Evolutionary conservation across 2,329 filamentous ascomycete species (phyloP).

Genomic region (Ophiostoma australiae): DNA sequence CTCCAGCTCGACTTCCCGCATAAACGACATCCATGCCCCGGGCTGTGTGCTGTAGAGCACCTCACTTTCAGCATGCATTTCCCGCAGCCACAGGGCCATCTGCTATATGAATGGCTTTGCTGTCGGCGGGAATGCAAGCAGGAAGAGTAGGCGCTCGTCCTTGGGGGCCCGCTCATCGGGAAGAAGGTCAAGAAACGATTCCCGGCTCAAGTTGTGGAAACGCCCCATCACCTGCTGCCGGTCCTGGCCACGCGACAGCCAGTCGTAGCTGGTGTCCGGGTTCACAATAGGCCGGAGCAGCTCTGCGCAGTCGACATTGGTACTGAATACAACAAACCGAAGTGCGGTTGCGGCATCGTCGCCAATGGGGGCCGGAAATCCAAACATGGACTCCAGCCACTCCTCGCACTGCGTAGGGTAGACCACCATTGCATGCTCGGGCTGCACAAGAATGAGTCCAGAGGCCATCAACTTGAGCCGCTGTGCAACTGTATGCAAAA

Average conservation of each 20-base stretch:
- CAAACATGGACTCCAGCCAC: conserved; percentile 32
- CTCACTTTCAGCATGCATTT: conserved; percentile 38
- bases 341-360: conserved; percentile 28
- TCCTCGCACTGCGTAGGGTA: conserved; percentile 38
- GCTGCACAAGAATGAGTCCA: conserved; percentile 36
- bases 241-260: background rate
- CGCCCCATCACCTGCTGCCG: conserved; percentile 29
- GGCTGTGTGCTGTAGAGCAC: conserved; percentile 40
- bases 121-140: conserved; percentile 45
- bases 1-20: conserved; percentile 29
- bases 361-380: conserved; percentile 16
- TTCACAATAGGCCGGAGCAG: conserved; percentile 24
- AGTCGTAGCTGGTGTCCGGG: background rate
- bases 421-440: conserved; percentile 38
- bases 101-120: conserved; percentile 36
- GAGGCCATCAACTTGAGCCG: conserved; percentile 25
- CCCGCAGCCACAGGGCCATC: conserved; percentile 44
- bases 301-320: conserved; percentile 26
- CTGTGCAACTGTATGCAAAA: background rate
- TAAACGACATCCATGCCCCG: conserved; percentile 48
- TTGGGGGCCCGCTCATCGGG: background rate
- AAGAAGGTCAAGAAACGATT: conserved; percentile 29
- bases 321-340: conserved; percentile 39
- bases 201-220: conserved; percentile 34
- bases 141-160: conserved; percentile 33